Percentiles rank a stretch among this genome's conserved stretches.
Conservation (phyloP, 176 grass and related monocot species). For the Oryza meridionalis region DNA sequence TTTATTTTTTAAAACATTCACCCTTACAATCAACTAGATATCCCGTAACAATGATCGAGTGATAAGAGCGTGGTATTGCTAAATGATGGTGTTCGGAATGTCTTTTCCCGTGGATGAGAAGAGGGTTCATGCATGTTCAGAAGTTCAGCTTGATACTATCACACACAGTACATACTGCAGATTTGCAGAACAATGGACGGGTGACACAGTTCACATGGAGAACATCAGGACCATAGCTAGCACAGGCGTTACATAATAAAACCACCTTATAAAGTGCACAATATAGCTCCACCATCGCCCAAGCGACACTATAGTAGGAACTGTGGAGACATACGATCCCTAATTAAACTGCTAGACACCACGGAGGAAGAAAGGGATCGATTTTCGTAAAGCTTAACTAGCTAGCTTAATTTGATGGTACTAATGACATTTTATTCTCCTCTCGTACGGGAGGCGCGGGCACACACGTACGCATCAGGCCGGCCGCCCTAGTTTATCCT, state of each 20-base stretch:
- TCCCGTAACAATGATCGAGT: too few species aligned
- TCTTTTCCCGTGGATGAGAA: not conserved
- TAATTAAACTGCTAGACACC: conserved; percentile 33
- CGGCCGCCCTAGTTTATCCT: conserved; percentile 42
- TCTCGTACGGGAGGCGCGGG: not conserved
- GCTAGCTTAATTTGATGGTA: not conserved
- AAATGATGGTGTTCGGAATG: not conserved
- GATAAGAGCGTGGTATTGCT: too few species aligned
- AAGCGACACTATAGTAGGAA: not conserved
- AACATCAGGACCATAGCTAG: not conserved
- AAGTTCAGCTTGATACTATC: not conserved
- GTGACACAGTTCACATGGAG: not conserved
- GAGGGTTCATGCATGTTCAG: not conserved
- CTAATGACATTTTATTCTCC: conserved; percentile 31
- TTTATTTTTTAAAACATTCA: too few species aligned
- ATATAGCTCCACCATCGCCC: not conserved
- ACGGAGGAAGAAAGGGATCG: conserved; percentile 6
- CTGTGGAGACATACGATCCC: not conserved
- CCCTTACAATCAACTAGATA: too few species aligned
- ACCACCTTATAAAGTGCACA: not conserved
- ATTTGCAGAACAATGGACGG: not conserved
- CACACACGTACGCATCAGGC: not conserved
- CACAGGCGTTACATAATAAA: conserved; percentile 10
- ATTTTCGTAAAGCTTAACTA: not conserved
- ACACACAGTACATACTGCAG: not conserved